phyloP scores from a whole-genome alignment of 2,329 filamentous ascomycete genomes.

The Talaromyces sp. region DNA sequence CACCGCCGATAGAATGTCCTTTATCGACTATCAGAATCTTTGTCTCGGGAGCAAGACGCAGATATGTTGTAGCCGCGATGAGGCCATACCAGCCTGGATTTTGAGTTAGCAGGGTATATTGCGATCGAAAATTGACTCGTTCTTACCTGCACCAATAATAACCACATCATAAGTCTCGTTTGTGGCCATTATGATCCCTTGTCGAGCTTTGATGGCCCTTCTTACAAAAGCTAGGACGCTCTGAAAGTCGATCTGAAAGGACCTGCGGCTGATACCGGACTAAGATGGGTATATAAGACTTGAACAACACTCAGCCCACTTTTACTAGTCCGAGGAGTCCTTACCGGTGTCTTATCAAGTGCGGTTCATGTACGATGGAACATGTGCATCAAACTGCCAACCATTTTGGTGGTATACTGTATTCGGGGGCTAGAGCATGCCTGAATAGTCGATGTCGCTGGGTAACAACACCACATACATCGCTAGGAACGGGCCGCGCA shows the following conservation, averaged over 20 bases:
- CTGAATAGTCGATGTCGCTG: background rate
- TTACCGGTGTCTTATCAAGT: background rate
- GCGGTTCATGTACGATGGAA: background rate
- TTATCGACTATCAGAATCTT: slow-evolving; percentile 3
- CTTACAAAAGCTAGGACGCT: background rate
- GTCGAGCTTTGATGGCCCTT: background rate
- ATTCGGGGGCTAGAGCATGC: background rate
- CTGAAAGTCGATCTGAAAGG: background rate
- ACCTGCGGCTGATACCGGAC: background rate
- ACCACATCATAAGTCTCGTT: slow-evolving; percentile 1
- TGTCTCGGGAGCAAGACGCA: background rate
- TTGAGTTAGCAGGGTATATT: background rate
- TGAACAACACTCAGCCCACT: background rate
- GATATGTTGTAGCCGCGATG: slow-evolving; percentile 2
- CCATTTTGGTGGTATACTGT: background rate
- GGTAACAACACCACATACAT: background rate
- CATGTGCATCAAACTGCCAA: background rate
- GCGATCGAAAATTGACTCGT: background rate
- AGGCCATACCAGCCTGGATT: background rate
- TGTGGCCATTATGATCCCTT: background rate
- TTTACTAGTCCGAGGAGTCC: background rate
- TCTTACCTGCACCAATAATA: background rate
- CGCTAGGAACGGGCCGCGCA: background rate
- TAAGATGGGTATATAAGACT: background rate
- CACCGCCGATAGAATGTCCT: background rate